Conservation (phyloP, 495 filamentous ascomycete species). For the Daldinia childiae region DNA sequence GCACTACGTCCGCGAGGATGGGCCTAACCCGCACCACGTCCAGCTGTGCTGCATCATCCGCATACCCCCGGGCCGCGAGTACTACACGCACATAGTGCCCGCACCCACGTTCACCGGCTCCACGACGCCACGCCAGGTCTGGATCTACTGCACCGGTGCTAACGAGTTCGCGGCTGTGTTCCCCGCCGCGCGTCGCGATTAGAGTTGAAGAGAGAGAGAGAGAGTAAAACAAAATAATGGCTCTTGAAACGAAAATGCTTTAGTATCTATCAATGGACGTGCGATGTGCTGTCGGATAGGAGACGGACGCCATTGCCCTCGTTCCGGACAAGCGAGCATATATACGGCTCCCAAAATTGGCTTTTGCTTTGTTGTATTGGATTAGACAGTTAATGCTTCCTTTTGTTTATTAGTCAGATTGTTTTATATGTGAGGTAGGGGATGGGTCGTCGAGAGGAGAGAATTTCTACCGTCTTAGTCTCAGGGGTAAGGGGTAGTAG, state of each 20-base stretch:
- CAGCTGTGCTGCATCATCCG: constrained; percentile 8
- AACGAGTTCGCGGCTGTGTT: constrained; percentile 1
- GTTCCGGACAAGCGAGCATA: constrained; percentile 7
- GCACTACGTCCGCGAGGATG: background rate
- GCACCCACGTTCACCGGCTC: background rate
- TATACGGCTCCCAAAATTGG: constrained; percentile 2
- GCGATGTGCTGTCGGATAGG: background rate
- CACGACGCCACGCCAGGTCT: background rate
- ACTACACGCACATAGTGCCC: background rate
- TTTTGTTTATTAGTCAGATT: constrained; percentile 4
- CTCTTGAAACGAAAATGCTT: background rate
- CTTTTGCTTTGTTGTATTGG: constrained; percentile 6
- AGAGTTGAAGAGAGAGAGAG: background rate
- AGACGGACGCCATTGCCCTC: too few relatives aligned
- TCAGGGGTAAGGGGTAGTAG: background rate
- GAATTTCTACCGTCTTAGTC: background rate
- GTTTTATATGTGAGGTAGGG: too few relatives aligned
- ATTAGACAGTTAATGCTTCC: constrained; percentile 4
- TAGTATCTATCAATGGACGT: background rate
- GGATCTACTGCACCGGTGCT: background rate
- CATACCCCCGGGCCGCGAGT: background rate
- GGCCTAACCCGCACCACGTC: background rate
- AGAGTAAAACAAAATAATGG: background rate
- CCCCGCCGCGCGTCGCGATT: background rate
- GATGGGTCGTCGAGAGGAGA: background rate